A percentile compares a stretch with the other conserved stretches of the same genome.
These are phyloP conservation scores for Arctium lappa DNA, from an alignment of 129 eudicot genomes.

Conservation along the genomic window DNA sequence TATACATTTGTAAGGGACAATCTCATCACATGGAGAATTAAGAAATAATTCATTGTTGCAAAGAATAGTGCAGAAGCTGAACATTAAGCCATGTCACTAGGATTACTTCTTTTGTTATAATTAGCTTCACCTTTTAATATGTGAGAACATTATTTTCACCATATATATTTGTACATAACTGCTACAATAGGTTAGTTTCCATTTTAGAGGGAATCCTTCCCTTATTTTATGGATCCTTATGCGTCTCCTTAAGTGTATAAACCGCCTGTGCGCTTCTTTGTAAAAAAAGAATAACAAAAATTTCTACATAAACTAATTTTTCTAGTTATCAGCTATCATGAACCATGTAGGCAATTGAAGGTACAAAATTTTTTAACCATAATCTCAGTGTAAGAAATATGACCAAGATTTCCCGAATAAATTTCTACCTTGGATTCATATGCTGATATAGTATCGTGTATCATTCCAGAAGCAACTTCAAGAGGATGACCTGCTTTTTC, in stretches of 20 bases:
- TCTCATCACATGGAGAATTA: neutral
- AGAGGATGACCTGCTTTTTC: constrained; percentile 67
- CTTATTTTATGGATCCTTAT: neutral
- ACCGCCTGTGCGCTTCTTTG: neutral
- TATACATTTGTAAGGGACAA: too few relatives aligned
- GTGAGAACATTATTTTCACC: neutral
- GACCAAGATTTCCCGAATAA: neutral
- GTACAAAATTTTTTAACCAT: neutral
- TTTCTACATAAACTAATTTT: neutral
- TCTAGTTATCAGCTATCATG: neutral
- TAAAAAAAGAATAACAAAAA: neutral
- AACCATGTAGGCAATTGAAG: neutral
- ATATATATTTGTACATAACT: neutral
- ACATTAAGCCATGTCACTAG: neutral
- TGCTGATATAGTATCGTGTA: constrained; percentile 58
- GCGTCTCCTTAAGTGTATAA: neutral
- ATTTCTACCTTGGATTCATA: constrained; percentile 72
- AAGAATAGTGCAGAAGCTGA: neutral
- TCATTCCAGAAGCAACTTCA: constrained; percentile 82
- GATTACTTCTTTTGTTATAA: neutral
- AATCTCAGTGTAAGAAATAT: neutral
- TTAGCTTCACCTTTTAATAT: neutral
- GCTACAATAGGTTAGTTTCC: neutral
- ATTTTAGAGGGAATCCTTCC: neutral
- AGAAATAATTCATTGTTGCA: neutral